These are phyloP conservation scores for Poa pratensis DNA, from an alignment of 176 grass and related monocot genomes.

Conservation along the genomic window DNA sequence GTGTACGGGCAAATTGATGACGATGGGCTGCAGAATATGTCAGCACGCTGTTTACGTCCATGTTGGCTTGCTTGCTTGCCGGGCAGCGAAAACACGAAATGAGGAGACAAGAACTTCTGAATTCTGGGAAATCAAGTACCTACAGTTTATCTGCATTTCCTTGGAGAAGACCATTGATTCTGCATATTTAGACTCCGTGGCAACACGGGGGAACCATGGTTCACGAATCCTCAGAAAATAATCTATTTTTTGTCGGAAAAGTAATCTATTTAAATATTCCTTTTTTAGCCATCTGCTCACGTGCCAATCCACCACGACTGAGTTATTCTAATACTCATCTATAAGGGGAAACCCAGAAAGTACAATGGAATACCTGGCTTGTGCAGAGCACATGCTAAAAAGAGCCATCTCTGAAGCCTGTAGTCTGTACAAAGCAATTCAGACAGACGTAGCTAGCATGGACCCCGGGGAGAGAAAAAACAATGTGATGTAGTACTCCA, in stretches of 20 bases:
- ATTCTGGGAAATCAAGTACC: not conserved
- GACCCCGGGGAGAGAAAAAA: slow-evolving; percentile 39
- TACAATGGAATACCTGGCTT: slow-evolving; percentile 55
- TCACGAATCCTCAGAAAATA: not conserved
- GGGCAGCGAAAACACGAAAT: too few species aligned
- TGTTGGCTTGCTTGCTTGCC: too few species aligned
- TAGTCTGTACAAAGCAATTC: slow-evolving; percentile 40
- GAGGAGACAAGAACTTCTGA: too few species aligned
- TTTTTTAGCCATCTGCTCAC: slow-evolving; percentile 25
- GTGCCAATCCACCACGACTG: slow-evolving; percentile 37
- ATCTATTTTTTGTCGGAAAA: too few species aligned
- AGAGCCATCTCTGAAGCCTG: slow-evolving; percentile 21
- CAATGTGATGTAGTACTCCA: slow-evolving; percentile 40
- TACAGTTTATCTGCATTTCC: not conserved
- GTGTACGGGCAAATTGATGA: too few species aligned
- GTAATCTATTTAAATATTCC: too few species aligned
- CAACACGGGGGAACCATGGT: not conserved
- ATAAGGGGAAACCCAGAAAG: slow-evolving; percentile 57
- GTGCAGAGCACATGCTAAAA: slow-evolving; percentile 59
- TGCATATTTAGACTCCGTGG: not conserved
- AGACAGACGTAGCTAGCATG: slow-evolving; percentile 41
- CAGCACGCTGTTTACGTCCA: too few species aligned
- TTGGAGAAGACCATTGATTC: not conserved
- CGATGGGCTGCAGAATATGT: too few species aligned
- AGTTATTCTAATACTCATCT: slow-evolving; percentile 44